Percentiles rank a stretch among this genome's conserved stretches.
Conservation (phyloP, 805 yeast species). For the Saccharomyces mikatae region DNA sequence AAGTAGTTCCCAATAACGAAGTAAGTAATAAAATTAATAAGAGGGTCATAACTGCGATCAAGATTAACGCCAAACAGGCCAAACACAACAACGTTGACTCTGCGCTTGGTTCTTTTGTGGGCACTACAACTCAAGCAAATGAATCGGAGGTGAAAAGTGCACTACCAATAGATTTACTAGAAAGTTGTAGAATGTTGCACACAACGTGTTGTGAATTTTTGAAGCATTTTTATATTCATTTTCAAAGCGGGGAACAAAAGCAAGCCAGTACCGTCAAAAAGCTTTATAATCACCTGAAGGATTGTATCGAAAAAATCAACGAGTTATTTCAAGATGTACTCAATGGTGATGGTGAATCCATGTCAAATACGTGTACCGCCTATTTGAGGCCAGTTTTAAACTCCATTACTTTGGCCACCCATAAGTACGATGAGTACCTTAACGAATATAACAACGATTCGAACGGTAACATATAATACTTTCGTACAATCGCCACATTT, state of each 20-base stretch:
- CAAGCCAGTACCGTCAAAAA: slow-evolving; percentile 38
- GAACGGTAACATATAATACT: background rate
- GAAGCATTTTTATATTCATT: slow-evolving; percentile 66
- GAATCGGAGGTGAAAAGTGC: slow-evolving; percentile 27
- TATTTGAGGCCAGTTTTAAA: slow-evolving; percentile 38
- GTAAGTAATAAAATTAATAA: slow-evolving; percentile 29
- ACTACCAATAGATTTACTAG: slow-evolving; percentile 35
- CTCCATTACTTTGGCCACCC: slow-evolving; percentile 41
- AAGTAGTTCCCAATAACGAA: slow-evolving; percentile 16
- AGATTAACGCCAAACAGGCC: slow-evolving; percentile 47
- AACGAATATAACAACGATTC: background rate
- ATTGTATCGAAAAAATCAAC: slow-evolving; percentile 38
- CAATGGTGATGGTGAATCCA: slow-evolving; percentile 23
- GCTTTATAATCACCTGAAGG: slow-evolving; percentile 41
- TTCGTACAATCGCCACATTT: background rate
- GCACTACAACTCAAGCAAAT: slow-evolving; percentile 18
- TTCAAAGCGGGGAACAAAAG: slow-evolving; percentile 41
- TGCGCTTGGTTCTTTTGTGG: slow-evolving; percentile 19
- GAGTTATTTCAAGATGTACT: slow-evolving; percentile 24
- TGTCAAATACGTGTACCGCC: slow-evolving; percentile 23
- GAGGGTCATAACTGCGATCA: slow-evolving; percentile 40
- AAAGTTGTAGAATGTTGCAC: slow-evolving; percentile 52
- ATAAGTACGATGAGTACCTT: slow-evolving; percentile 34
- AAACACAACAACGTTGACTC: slow-evolving; percentile 28
- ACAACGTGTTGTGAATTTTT: slow-evolving; percentile 69